phyloP scores from a whole-genome alignment of 1,139 yeast genomes.

The Arxiozyma telluris region DNA sequence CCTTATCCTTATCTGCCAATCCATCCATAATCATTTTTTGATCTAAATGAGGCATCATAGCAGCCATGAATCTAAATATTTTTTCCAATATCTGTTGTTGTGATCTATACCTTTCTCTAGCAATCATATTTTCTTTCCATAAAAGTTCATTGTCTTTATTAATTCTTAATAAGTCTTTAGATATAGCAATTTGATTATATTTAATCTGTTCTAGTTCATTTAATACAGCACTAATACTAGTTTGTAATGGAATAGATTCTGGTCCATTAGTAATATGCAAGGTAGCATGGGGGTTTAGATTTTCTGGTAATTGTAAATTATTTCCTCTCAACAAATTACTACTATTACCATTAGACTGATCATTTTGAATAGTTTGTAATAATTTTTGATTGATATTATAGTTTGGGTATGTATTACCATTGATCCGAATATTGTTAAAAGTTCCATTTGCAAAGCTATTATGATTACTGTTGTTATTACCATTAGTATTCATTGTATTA shows the following conservation, averaged over 20 bases:
- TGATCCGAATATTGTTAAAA: neutral
- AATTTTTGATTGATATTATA: constrained; percentile 1
- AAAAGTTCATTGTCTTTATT: constrained; percentile 80
- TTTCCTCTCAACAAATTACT: neutral
- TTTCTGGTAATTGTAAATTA: neutral
- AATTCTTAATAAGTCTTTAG: constrained; percentile 75
- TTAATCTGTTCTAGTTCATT: constrained; percentile 71
- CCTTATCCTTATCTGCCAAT: constrained; percentile 6
- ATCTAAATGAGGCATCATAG: constrained; percentile 56
- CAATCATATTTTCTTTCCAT: constrained; percentile 81
- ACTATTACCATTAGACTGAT: neutral
- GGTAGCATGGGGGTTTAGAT: constrained; percentile 1
- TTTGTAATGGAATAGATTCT: constrained; percentile 3
- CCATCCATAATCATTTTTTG: constrained; percentile 39
- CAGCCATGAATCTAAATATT: constrained; percentile 77
- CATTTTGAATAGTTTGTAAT: neutral
- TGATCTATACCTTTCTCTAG: constrained; percentile 74
- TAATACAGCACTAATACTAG: constrained; percentile 42
- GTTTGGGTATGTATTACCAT: neutral
- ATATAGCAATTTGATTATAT: constrained; percentile 66
- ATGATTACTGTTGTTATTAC: constrained; percentile 6
- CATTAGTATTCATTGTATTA: constrained; percentile 10
- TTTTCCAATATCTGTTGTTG: constrained; percentile 86
- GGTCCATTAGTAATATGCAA: constrained; percentile 10
- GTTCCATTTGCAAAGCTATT: neutral